Percentiles rank a stretch among this genome's conserved stretches.
These are phyloP conservation scores for Oryza australiensis DNA, from an alignment of 176 grass and related monocot species.

Conservation along the genomic window DNA sequence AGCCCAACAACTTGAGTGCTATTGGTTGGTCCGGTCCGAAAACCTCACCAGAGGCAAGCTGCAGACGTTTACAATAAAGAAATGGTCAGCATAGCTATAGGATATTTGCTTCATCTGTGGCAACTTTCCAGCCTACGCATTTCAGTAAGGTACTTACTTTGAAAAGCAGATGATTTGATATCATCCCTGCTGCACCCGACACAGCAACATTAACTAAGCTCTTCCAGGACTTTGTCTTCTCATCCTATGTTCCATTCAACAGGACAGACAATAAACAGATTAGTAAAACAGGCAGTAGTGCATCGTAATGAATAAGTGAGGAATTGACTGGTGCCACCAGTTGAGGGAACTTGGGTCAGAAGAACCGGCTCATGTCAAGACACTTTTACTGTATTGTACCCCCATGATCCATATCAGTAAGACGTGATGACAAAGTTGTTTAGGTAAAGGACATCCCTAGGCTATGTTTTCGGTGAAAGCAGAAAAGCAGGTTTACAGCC, in stretches of 20 bases:
- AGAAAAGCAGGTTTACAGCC: not conserved
- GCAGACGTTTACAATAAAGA: conserved; percentile 2
- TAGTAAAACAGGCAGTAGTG: not conserved
- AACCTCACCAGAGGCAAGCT: conserved; percentile 97
- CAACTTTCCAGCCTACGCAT: not conserved
- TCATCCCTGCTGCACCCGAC: conserved; percentile 94
- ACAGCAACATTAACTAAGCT: conserved; percentile 80
- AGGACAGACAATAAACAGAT: not conserved
- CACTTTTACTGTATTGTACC: not conserved
- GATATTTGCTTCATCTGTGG: not conserved
- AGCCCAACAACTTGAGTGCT: conserved; percentile 81
- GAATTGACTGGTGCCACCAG: not conserved
- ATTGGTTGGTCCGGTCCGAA: conserved; percentile 91
- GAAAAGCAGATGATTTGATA: conserved; percentile 94
- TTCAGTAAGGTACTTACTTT: conserved; percentile 52
- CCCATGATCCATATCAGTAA: not conserved
- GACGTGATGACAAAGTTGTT: not conserved
- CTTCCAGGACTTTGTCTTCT: conserved; percentile 90
- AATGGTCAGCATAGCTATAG: not conserved
- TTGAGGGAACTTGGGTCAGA: not conserved
- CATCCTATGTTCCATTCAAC: conserved; percentile 46
- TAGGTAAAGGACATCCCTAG: not conserved
- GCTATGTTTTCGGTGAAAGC: not conserved
- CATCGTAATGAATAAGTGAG: not conserved
- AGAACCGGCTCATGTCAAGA: not conserved